phyloP scores from a whole-genome alignment of 331 rosid species.

The Stylosanthes scabra region DNA sequence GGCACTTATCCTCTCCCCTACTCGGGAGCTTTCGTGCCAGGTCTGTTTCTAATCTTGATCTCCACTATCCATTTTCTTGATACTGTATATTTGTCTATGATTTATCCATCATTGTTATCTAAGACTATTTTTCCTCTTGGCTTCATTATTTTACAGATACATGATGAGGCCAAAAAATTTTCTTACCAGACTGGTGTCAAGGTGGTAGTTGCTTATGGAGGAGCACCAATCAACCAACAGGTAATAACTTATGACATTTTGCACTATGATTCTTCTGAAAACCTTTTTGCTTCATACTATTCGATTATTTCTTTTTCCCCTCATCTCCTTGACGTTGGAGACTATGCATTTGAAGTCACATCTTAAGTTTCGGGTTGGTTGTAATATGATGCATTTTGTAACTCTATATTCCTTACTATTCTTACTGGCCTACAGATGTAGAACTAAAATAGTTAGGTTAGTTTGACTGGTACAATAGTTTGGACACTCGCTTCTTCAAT shows the following conservation, averaged over 20 bases:
- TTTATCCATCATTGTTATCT: slow-evolving; percentile 1
- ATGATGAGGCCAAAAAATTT: slow-evolving; percentile 82
- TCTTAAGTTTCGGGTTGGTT: slow-evolving; percentile 26
- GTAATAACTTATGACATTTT: slow-evolving; percentile 43
- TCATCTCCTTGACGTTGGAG: slow-evolving; percentile 3
- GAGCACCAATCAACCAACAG: slow-evolving; percentile 85
- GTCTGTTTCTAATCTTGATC: slow-evolving; percentile 45
- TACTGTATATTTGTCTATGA: slow-evolving; percentile 9
- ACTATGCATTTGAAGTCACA: not conserved
- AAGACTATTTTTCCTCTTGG: slow-evolving; percentile 17
- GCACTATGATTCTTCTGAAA: not conserved
- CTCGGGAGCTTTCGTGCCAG: slow-evolving; percentile 90
- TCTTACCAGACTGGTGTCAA: slow-evolving; percentile 84
- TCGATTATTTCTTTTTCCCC: not conserved
- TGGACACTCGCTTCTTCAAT: slow-evolving; percentile 31
- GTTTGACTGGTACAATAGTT: not conserved
- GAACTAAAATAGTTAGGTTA: no score
- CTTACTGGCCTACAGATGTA: slow-evolving; percentile 2
- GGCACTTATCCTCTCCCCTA: slow-evolving; percentile 88
- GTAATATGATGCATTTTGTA: slow-evolving; percentile 8
- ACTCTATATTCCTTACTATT: slow-evolving; percentile 16
- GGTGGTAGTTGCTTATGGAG: slow-evolving; percentile 92
- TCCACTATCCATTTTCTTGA: slow-evolving; percentile 15
- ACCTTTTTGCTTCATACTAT: slow-evolving; percentile 6
- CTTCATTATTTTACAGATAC: slow-evolving; percentile 58